Evolutionary conservation across 345 rosid genomes (phyloP).

Genomic region (Raphanus sativus): DNA sequence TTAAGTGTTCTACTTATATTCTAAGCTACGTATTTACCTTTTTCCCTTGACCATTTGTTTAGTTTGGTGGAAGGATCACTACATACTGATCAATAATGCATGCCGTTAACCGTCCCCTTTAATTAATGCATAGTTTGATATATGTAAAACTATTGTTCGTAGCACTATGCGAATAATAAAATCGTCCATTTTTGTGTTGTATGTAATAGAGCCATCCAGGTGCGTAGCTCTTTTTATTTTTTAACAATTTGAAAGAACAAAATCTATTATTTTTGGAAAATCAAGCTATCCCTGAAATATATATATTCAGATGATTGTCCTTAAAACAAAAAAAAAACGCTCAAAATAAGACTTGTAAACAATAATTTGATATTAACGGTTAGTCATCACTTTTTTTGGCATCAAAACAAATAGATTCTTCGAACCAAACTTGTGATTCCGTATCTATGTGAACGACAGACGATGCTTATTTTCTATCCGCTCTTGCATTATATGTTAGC

Average conservation of each 20-base stretch:
- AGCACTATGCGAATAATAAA: not conserved
- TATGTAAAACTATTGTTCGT: not conserved
- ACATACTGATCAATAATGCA: not conserved
- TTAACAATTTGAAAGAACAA: not conserved
- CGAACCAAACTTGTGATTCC: no score
- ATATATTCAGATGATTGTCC: not conserved
- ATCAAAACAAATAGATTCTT: no score
- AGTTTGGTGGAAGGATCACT: slow-evolving; percentile 13
- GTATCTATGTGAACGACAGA: no score
- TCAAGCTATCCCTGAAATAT: not conserved
- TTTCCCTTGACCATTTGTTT: not conserved
- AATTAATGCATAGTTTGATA: not conserved
- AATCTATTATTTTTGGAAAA: not conserved
- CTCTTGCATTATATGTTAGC: no score
- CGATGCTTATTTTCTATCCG: no score
- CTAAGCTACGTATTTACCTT: not conserved
- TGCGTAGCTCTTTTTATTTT: not conserved
- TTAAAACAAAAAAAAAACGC: no score
- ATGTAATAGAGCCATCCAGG: not conserved
- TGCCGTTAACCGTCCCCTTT: not conserved
- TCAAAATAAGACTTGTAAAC: no score
- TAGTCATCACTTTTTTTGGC: no score
- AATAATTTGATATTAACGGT: no score
- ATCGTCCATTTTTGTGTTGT: not conserved
- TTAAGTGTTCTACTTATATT: no score